Conservation (phyloP, 2,329 filamentous ascomycete species). For the Diaporthe batatas region DNA sequence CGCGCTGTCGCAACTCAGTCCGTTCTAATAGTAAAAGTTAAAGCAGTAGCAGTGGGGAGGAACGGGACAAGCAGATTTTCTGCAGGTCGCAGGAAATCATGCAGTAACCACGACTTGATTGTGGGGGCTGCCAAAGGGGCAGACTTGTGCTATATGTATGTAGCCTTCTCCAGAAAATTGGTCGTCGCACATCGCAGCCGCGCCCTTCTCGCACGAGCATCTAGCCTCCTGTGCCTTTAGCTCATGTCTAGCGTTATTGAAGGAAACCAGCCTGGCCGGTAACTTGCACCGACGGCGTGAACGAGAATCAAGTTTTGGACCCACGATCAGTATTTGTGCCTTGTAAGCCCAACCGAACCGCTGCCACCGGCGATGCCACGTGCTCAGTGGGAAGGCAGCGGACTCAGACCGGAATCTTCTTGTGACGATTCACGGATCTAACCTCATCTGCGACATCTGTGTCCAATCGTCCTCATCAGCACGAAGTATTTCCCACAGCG, state of each 20-base stretch:
- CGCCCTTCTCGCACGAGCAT: background rate
- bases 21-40: no score
- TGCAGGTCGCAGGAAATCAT: background rate
- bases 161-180: no score
- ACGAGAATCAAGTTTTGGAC: no score
- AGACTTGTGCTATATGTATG: no score
- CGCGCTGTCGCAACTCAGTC: background rate
- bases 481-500: slow-evolving; percentile 13
- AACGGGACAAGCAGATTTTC: no score
- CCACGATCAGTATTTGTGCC: background rate
- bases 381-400: no score
- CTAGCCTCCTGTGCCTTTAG: background rate
- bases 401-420: background rate
- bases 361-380: no score
- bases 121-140: no score
- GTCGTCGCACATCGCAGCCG: background rate
- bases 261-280: background rate
- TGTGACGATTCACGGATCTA: background rate
- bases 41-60: no score
- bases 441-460: background rate
- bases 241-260: background rate
- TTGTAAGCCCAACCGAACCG: no score
- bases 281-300: background rate
- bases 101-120: no score
- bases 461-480: slow-evolving; percentile 8